A percentile compares a stretch with the other conserved stretches of the same genome.
phyloP scores from a whole-genome alignment of 2,329 filamentous ascomycete genomes.

The Zopfia rhizophila region DNA sequence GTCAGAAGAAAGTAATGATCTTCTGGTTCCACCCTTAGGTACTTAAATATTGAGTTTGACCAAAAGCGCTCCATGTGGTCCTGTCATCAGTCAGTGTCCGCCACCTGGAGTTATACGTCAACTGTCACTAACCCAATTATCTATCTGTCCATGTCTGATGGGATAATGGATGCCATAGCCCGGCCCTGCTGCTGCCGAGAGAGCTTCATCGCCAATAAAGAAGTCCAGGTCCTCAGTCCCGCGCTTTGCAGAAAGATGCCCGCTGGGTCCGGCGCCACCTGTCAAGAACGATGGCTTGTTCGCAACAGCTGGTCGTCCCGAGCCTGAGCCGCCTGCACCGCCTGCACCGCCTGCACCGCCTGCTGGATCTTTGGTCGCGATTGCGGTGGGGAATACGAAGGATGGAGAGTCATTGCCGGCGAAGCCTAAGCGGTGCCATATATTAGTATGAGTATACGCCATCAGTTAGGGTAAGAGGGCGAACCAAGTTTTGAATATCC shows the following conservation, averaged over 20 bases:
- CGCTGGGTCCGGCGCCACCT: slow-evolving; percentile 83
- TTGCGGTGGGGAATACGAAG: slow-evolving; percentile 98
- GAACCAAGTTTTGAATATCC: slow-evolving; percentile 98
- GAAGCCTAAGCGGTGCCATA: slow-evolving; percentile 72
- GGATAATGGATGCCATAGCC: slow-evolving; percentile 98
- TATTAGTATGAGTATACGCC: slow-evolving; percentile 47
- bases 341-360: slow-evolving; percentile 75
- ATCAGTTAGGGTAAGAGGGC: slow-evolving; percentile 39
- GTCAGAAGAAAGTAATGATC: slow-evolving; percentile 99
- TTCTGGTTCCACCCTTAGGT: slow-evolving; percentile 95
- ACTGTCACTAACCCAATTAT: slow-evolving; percentile 83
- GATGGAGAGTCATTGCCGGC: slow-evolving; percentile 99
- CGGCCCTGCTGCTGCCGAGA: slow-evolving; percentile 83
- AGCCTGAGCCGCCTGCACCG: slow-evolving; percentile 78
- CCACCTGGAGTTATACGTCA: too few relatives aligned
- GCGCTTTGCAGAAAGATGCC: slow-evolving; percentile 88
- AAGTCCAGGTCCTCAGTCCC: slow-evolving; percentile 98
- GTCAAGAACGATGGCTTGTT: slow-evolving; percentile 97
- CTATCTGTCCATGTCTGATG: slow-evolving; percentile 96
- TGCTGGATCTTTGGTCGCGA: slow-evolving; percentile 87
- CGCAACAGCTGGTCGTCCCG: slow-evolving; percentile 86
- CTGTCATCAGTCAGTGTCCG: slow-evolving; percentile 59
- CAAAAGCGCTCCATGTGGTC: slow-evolving; percentile 99
- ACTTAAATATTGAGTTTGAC: slow-evolving; percentile 99
- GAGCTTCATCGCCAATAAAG: slow-evolving; percentile 97